These are phyloP conservation scores for Sporothrix curviconia DNA, from an alignment of 2,329 filamentous ascomycete species.

Conservation along the genomic window DNA sequence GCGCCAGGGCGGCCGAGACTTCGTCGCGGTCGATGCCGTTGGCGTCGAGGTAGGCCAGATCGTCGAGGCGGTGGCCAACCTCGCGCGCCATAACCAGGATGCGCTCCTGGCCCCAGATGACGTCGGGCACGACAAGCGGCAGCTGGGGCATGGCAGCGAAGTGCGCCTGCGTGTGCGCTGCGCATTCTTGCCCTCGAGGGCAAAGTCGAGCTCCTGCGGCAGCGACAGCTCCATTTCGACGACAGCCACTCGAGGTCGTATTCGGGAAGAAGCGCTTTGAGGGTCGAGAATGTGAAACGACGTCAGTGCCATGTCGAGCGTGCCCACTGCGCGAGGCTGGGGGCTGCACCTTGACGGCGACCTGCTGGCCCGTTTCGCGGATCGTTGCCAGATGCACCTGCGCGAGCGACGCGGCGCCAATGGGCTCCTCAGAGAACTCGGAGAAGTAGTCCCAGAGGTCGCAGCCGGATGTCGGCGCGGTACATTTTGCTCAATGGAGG, in stretches of 20 bases:
- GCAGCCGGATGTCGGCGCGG: slow-evolving; percentile 68
- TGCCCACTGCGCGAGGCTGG: slow-evolving; percentile 80
- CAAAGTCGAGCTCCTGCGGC: slow-evolving; percentile 87
- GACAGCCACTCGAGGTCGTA: slow-evolving; percentile 97
- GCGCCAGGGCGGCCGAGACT: slow-evolving; percentile 81
- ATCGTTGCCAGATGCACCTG: slow-evolving; percentile 88
- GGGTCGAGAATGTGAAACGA: slow-evolving; percentile 79
- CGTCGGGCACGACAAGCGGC: slow-evolving; percentile 83
- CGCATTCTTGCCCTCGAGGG: slow-evolving; percentile 79
- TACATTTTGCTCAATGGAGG: slow-evolving; percentile 87
- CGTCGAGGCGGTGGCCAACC: slow-evolving; percentile 78
- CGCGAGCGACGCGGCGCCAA: slow-evolving; percentile 87
- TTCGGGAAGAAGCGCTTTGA: slow-evolving; percentile 91
- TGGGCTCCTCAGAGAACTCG: slow-evolving; percentile 71
- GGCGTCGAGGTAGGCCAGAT: slow-evolving; percentile 76
- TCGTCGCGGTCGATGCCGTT: slow-evolving; percentile 90
- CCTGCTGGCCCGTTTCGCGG: slow-evolving; percentile 72
- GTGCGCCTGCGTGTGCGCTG: slow-evolving; percentile 69
- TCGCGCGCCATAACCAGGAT: slow-evolving; percentile 96
- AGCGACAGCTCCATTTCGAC: slow-evolving; percentile 83
- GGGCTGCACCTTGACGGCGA: slow-evolving; percentile 95
- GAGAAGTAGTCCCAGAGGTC: slow-evolving; percentile 78
- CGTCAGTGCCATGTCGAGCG: slow-evolving; percentile 79
- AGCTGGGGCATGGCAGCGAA: slow-evolving; percentile 62
- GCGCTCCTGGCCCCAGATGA: slow-evolving; percentile 80